These are phyloP conservation scores for Arabidopsis thaliana DNA, from an alignment of 345 rosid genomes.

Conservation along the genomic window DNA sequence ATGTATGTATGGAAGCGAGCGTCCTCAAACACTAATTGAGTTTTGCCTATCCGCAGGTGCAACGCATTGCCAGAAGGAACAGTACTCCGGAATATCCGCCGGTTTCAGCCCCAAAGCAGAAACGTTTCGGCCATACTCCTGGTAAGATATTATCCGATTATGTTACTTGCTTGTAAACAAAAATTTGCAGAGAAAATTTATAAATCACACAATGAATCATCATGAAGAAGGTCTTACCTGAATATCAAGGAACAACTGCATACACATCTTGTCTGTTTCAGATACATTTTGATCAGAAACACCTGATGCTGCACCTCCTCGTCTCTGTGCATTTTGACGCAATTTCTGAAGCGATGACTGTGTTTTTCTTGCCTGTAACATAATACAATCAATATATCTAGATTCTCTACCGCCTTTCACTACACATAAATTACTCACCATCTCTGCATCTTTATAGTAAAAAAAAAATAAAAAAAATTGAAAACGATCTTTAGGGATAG, in stretches of 20 bases:
- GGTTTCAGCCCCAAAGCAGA: constrained; percentile 73
- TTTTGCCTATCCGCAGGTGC: constrained; percentile 79
- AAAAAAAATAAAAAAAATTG: not conserved
- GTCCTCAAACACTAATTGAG: constrained; percentile 51
- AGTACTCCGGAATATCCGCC: constrained; percentile 62
- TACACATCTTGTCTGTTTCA: constrained; percentile 86
- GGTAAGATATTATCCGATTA: constrained; percentile 15
- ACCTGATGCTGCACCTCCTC: constrained; percentile 91
- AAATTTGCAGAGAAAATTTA: not conserved
- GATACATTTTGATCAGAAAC: constrained; percentile 75
- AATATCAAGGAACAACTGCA: constrained; percentile 94
- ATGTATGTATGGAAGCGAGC: not conserved
- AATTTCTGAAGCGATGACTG: constrained; percentile 90
- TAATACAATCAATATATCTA: not conserved
- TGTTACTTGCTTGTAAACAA: constrained; percentile 19
- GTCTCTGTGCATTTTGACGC: constrained; percentile 87
- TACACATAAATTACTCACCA: constrained; percentile 12
- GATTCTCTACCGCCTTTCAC: not conserved
- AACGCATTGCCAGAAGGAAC: constrained; percentile 90
- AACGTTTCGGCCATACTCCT: constrained; percentile 91
- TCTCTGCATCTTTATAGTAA: not conserved
- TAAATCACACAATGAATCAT: not conserved
- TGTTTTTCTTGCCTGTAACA: constrained; percentile 78
- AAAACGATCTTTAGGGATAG: not conserved
- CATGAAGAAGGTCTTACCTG: constrained; percentile 57